Conservation (phyloP, 2,329 filamentous ascomycete genomes). For the Colletotrichum incanum region DNA sequence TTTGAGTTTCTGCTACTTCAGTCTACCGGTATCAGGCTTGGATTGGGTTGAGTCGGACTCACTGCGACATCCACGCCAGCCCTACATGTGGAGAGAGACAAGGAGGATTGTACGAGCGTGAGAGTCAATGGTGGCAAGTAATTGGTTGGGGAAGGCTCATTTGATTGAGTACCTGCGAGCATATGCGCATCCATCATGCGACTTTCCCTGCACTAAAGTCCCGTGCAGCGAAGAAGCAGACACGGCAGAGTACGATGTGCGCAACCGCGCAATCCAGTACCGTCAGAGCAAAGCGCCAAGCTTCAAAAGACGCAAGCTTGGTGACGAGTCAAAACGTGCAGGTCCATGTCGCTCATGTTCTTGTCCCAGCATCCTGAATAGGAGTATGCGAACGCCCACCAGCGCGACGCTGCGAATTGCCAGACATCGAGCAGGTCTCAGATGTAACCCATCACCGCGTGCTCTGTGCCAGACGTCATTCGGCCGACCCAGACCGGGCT, state of each 20-base stretch:
- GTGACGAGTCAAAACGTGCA: conserved; percentile 40
- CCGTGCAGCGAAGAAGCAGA: conserved; percentile 28
- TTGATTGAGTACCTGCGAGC: conserved; percentile 36
- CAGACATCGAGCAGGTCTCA: neutral
- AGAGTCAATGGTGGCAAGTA: conserved; percentile 23
- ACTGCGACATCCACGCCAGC: conserved; percentile 31
- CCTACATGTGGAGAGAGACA: conserved; percentile 37
- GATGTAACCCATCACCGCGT: conserved; percentile 22
- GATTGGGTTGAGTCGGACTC: neutral
- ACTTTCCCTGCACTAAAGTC: conserved; percentile 38
- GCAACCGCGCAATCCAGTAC: conserved; percentile 40
- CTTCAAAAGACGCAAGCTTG: conserved; percentile 35
- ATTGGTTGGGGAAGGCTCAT: conserved; percentile 33
- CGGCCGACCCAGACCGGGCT: conserved; percentile 26
- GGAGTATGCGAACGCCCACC: conserved; percentile 7
- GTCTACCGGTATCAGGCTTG: neutral
- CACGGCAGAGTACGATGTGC: conserved; percentile 5
- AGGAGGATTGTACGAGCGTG: conserved; percentile 10
- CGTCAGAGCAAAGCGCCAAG: conserved; percentile 32
- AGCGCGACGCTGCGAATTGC: conserved; percentile 6
- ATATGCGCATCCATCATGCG: conserved; percentile 23
- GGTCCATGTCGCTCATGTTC: conserved; percentile 21
- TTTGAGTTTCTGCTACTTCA: conserved; percentile 40
- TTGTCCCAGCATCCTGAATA: neutral
- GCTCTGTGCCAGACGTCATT: conserved; percentile 31